A percentile compares a stretch with the other conserved stretches of the same genome.
Conservation (phyloP, 768 basidiomycete species). For the Lanmaoa rubissima region DNA sequence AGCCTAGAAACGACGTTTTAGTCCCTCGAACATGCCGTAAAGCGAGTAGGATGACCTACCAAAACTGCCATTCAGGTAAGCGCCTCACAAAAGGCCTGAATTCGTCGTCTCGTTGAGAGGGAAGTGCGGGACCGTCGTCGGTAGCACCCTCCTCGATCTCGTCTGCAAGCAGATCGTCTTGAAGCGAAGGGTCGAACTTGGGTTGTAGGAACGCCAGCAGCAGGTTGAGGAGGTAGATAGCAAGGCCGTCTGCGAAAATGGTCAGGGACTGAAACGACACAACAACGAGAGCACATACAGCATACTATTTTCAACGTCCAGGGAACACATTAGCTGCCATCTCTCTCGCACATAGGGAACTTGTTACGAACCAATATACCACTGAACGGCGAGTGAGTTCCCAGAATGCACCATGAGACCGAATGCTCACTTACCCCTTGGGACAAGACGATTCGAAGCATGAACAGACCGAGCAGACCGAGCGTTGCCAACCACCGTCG, state of each 20-base stretch:
- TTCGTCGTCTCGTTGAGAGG: constrained; percentile 81
- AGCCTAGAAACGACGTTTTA: constrained; percentile 54
- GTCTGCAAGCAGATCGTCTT: constrained; percentile 89
- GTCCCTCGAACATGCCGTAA: not conserved
- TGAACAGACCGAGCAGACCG: constrained; percentile 70
- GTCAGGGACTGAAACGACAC: constrained; percentile 1
- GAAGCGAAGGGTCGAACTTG: constrained; percentile 94
- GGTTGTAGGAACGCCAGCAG: constrained; percentile 97
- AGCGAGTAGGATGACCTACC: constrained; percentile 45
- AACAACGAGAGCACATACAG: constrained; percentile 48
- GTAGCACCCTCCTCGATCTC: constrained; percentile 92
- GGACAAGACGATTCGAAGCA: constrained; percentile 79
- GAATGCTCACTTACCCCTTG: constrained; percentile 69
- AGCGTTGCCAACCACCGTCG: constrained; percentile 84
- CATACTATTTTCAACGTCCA: constrained; percentile 45
- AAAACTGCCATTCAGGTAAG: constrained; percentile 96
- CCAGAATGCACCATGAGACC: not conserved
- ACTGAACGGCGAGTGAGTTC: constrained; percentile 43
- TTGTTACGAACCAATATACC: constrained; percentile 81
- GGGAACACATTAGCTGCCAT: not conserved
- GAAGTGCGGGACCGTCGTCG: constrained; percentile 55
- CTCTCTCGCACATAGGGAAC: not conserved
- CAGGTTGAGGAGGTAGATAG: constrained; percentile 94
- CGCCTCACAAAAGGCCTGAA: constrained; percentile 96
- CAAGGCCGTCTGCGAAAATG: constrained; percentile 66